Evolutionary conservation across 345 rosid genomes (phyloP).

Genomic region (Populus nigra): DNA sequence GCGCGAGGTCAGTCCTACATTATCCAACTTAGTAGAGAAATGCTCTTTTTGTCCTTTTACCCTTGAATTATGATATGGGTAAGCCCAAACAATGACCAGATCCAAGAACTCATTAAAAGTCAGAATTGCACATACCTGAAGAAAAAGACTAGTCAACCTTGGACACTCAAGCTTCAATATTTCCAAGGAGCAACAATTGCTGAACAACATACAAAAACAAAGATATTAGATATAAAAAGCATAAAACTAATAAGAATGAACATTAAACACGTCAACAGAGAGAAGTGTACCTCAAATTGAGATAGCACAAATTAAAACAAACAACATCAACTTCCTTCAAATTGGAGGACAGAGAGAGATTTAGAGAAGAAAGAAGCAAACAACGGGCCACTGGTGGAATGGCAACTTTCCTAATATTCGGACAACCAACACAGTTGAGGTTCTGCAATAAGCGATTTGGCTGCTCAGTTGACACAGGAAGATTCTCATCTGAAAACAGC

Average conservation of each 20-base stretch:
- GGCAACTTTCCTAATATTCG: constrained; percentile 77
- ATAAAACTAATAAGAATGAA: background rate
- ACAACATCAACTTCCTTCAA: constrained; percentile 84
- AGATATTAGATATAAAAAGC: constrained; percentile 8
- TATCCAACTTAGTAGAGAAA: background rate
- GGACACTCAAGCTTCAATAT: constrained; percentile 76
- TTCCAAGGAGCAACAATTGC: constrained; percentile 91
- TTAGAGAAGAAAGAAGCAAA: constrained; percentile 68
- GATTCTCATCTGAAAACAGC: constrained; percentile 24
- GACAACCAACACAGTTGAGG: constrained; percentile 94
- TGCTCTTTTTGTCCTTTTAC: background rate
- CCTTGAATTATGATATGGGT: background rate
- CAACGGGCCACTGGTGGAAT: constrained; percentile 80
- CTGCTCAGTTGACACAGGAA: constrained; percentile 39
- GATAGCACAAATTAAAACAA: constrained; percentile 65
- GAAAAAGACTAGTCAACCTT: constrained; percentile 77
- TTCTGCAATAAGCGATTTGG: constrained; percentile 76
- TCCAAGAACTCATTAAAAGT: background rate
- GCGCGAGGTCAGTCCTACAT: background rate
- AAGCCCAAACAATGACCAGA: background rate
- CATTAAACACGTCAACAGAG: background rate
- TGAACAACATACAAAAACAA: constrained; percentile 23
- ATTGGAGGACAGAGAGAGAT: constrained; percentile 78
- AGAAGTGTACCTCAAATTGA: constrained; percentile 65
- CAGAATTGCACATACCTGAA: constrained; percentile 51